Percentiles rank a stretch among this genome's conserved stretches.
phyloP scores from a whole-genome alignment of 108 stramenopile genomes.

The Fistulifera pelliculosa region DNA sequence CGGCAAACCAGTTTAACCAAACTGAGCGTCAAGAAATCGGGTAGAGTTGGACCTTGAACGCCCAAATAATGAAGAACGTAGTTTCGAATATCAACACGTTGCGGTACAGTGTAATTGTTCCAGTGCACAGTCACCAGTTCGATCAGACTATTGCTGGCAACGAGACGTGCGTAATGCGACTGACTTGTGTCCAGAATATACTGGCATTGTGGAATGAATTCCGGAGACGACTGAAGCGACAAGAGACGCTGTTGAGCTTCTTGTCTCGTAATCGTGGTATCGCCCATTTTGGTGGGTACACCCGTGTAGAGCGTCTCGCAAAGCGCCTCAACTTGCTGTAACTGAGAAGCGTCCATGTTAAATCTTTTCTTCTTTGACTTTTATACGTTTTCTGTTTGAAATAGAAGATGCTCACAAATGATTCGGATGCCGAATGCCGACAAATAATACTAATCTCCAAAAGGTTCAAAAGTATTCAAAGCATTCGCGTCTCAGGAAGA shows the following conservation, averaged over 20 bases:
- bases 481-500: too few relatives aligned
- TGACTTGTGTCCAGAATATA: conserved; percentile 91
- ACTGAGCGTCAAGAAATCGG: conserved; percentile 79
- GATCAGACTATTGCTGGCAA: conserved; percentile 87
- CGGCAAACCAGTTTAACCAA: conserved; percentile 94
- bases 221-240: conserved; percentile 83
- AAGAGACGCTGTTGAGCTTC: conserved; percentile 87
- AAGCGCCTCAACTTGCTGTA: conserved; percentile 88
- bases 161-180: conserved; percentile 86
- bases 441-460: too few relatives aligned
- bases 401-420: too few relatives aligned
- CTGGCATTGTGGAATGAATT: conserved; percentile 96
- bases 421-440: too few relatives aligned
- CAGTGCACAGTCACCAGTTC: conserved; percentile 93
- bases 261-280: conserved; percentile 46
- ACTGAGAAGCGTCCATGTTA: conserved; percentile 83
- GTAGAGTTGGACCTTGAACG: conserved; percentile 80
- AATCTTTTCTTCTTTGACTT: too few relatives aligned
- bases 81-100: conserved; percentile 93
- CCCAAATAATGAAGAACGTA: conserved; percentile 93
- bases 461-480: too few relatives aligned
- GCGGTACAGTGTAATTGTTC: conserved; percentile 87
- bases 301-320: conserved; percentile 92
- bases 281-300: conserved; percentile 33
- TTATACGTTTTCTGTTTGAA: too few relatives aligned